These are phyloP conservation scores for Stachybotrys elegans DNA, from an alignment of 2,329 filamentous ascomycete genomes.

Conservation along the genomic window DNA sequence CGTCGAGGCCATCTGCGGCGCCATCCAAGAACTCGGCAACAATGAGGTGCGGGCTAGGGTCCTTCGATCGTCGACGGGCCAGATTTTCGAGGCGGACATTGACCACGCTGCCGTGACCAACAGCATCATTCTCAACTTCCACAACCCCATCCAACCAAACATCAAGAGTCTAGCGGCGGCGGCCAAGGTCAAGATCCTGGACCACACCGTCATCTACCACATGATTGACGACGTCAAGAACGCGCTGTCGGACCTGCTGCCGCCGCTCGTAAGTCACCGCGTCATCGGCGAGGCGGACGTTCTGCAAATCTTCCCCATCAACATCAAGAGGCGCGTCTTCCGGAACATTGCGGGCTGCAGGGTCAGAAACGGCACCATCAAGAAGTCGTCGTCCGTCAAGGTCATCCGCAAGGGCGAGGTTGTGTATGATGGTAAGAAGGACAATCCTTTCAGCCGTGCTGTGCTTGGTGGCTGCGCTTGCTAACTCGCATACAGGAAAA, in stretches of 20 bases:
- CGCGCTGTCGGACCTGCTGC: conserved; percentile 63
- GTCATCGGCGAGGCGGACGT: conserved; percentile 89
- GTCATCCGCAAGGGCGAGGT: conserved; percentile 67
- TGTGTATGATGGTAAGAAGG: conserved; percentile 81
- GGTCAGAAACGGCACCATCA: conserved; percentile 74
- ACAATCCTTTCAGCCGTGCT: conserved; percentile 14
- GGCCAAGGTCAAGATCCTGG: conserved; percentile 69
- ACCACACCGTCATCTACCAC: conserved; percentile 84
- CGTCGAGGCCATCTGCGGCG: conserved; percentile 80
- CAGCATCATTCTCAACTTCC: conserved; percentile 82
- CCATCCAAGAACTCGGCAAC: conserved; percentile 73
- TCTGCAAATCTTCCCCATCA: conserved; percentile 77
- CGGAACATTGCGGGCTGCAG: conserved; percentile 82
- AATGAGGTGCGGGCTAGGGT: conserved; percentile 76
- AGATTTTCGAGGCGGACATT: conserved; percentile 79
- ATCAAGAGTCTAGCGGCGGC: conserved; percentile 66
- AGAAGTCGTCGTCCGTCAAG: conserved; percentile 58
- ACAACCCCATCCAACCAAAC: conserved; percentile 61
- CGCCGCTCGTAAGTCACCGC: conserved; percentile 59
- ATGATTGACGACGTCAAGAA: conserved; percentile 68
- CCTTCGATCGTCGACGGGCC: conserved; percentile 71
- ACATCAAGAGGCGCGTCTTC: conserved; percentile 63
- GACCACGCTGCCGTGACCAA: conserved; percentile 77
- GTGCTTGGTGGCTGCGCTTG: conserved; percentile 4
- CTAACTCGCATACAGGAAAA: conserved; percentile 49